phyloP scores from a whole-genome alignment of 1,284 basidiomycete species.

The Leccinum griseonigrum region DNA sequence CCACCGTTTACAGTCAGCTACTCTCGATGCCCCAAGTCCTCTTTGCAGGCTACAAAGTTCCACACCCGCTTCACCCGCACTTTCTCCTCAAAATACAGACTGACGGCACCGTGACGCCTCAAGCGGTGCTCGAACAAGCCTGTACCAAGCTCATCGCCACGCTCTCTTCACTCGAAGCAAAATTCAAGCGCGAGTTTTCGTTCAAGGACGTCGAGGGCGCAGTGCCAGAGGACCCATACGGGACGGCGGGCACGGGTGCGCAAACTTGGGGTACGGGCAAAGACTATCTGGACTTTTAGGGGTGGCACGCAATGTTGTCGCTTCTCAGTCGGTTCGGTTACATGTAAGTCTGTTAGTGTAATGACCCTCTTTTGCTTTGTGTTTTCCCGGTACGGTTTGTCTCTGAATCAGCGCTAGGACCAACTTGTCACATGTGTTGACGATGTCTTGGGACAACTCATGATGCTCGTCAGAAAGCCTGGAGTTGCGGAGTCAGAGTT shows the following conservation, averaged over 20 bases:
- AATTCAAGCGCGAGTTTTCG: slow-evolving; percentile 77
- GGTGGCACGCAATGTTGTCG: neutral
- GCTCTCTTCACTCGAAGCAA: slow-evolving; percentile 62
- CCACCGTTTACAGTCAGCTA: slow-evolving; percentile 66
- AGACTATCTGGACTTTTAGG: slow-evolving; percentile 69
- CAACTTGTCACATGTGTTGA: no score
- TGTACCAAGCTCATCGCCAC: slow-evolving; percentile 82
- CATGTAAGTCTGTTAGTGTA: slow-evolving; percentile 4
- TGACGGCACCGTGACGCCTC: slow-evolving; percentile 83
- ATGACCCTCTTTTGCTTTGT: neutral
- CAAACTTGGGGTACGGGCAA: slow-evolving; percentile 46
- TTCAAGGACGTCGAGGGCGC: slow-evolving; percentile 64
- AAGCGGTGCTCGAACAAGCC: slow-evolving; percentile 81
- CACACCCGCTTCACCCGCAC: slow-evolving; percentile 93
- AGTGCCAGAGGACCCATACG: slow-evolving; percentile 60
- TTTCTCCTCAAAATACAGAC: slow-evolving; percentile 96
- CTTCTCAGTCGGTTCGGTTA: neutral
- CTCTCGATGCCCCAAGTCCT: slow-evolving; percentile 82
- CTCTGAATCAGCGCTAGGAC: neutral
- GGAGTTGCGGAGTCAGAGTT: no score
- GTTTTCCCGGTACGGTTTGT: neutral
- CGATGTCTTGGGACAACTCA: no score
- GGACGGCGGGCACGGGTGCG: slow-evolving; percentile 37
- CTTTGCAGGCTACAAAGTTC: slow-evolving; percentile 97
- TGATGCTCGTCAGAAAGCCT: no score